Base-by-base conservation (phyloP, 2,329 filamentous ascomycete species). In the Seiridium unicorne region DNA sequence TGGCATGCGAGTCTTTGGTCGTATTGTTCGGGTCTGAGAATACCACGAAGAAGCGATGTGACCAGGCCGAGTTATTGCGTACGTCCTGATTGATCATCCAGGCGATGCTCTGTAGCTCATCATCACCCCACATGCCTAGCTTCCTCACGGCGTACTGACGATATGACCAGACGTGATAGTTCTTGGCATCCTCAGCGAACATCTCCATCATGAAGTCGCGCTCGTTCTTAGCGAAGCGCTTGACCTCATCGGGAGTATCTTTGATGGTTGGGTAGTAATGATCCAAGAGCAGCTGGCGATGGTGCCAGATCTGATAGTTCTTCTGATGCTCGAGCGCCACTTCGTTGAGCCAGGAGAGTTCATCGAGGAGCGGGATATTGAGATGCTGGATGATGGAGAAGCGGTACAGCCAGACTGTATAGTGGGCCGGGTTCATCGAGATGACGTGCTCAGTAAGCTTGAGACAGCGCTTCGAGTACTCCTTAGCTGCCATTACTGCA, bases 101-200 rank as follows among this genome's bases (percentile, higher is more conserved):
- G 71, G 95, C 89, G 40, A 92, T 86, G 61, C 89, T 87, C 56
- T 80, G 75, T 26, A 96, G 79, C 80, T 99, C 88, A 53, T 82
- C 80, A 73, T 64, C 65, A 44, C 62, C 67, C 69, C 69, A 72
- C 81, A 78, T 89, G 72, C 87, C 89, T 81, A 90, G 76, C 70
- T 85, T 86, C 56, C 78, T 77, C 46, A 88, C 84, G 26, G 89
- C 74, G 70, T 85, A 87, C 73, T 97, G 92, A 61, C 95, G 84
- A 78, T 98, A 99, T 59, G 89, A 92, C 95, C 95, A 99, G 53
- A 98, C 95, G 73, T 99, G 95, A 74, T 99, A 98, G 79, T 99
- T 99, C 79, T 99, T 99, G 55, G 90, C 86, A 73, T 99, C 95
- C 67, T 90, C 84, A 46, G 83, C 84, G 58, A 99, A 88, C 85